phyloP scores from a whole-genome alignment of 108 stramenopile species.

The Discostella stelligeroides region DNA sequence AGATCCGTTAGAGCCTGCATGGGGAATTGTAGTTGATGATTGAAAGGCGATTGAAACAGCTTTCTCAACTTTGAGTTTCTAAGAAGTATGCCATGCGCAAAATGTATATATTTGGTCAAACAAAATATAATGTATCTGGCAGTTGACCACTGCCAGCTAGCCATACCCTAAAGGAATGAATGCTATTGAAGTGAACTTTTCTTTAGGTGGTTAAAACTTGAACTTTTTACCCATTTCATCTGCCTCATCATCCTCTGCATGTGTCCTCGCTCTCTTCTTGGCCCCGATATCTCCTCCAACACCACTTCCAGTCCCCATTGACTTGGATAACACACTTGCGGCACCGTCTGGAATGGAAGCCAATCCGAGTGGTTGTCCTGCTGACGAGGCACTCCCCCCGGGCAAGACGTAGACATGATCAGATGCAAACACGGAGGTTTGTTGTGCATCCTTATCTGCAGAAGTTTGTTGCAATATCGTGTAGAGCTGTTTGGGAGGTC shows the following conservation, averaged over 20 bases:
- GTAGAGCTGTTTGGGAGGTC: slow-evolving; percentile 76
- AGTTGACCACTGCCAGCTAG: background rate
- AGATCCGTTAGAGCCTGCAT: slow-evolving; percentile 50
- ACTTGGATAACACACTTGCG: slow-evolving; percentile 82
- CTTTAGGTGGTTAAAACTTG: slow-evolving; percentile 92
- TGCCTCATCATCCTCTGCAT: slow-evolving; percentile 82
- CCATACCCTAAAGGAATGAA: background rate
- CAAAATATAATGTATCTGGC: background rate
- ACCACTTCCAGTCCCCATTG: background rate
- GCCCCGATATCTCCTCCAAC: slow-evolving; percentile 46
- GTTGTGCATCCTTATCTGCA: slow-evolving; percentile 45
- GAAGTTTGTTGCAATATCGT: slow-evolving; percentile 69
- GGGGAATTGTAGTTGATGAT: slow-evolving; percentile 36
- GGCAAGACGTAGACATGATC: slow-evolving; percentile 78
- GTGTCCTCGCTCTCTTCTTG: slow-evolving; percentile 58
- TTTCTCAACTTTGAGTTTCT: too few species aligned
- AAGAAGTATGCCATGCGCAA: background rate
- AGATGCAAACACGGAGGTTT: slow-evolving; percentile 74
- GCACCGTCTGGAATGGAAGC: slow-evolving; percentile 57
- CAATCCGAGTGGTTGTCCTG: slow-evolving; percentile 36
- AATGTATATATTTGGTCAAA: background rate
- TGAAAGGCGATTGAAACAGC: too few species aligned
- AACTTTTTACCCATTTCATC: slow-evolving; percentile 84
- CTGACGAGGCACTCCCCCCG: slow-evolving; percentile 40
- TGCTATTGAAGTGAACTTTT: too few species aligned